Percentiles rank a stretch among this genome's conserved stretches.
Evolutionary conservation across 2,329 filamentous ascomycete species (phyloP).

Genomic region (Colletotrichum higginsianum): DNA sequence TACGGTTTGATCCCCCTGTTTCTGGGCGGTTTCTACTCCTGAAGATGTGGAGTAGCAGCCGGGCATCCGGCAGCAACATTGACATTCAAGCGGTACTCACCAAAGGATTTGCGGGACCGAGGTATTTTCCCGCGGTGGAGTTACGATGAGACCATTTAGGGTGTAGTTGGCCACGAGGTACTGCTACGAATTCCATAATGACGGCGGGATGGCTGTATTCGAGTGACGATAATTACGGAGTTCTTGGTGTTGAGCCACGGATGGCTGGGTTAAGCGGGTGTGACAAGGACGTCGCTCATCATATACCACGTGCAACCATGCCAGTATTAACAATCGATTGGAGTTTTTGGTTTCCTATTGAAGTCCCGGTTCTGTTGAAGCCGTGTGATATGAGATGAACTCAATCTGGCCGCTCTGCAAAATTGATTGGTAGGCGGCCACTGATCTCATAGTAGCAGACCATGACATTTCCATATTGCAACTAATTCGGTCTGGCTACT

Average conservation of each 20-base stretch:
- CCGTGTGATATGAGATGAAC: not conserved
- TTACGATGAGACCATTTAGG: constrained; percentile 61
- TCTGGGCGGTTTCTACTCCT: constrained; percentile 87
- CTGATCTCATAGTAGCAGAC: not conserved
- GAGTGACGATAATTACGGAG: constrained; percentile 8
- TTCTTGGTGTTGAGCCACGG: constrained; percentile 5
- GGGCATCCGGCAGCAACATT: constrained; percentile 78
- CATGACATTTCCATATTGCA: not conserved
- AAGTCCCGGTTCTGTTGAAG: not conserved
- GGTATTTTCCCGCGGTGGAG: constrained; percentile 83
- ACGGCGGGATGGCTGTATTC: not conserved
- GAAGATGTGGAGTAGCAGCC: constrained; percentile 89
- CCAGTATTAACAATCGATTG: not conserved
- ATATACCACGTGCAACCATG: constrained; percentile 34
- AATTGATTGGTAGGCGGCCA: not conserved
- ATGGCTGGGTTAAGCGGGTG: not conserved
- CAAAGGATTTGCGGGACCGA: constrained; percentile 86
- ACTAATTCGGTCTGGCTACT: not conserved
- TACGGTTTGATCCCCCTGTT: constrained; percentile 87
- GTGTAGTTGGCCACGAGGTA: not conserved
- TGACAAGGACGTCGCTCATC: constrained; percentile 29
- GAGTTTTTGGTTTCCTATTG: not conserved
- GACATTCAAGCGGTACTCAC: constrained; percentile 90
- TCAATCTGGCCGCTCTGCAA: not conserved
- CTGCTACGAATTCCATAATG: constrained; percentile 16